A percentile compares a stretch with the other conserved stretches of the same genome.
These are phyloP conservation scores for Pholiota conissans DNA, from an alignment of 768 basidiomycete species.

Conservation along the genomic window DNA sequence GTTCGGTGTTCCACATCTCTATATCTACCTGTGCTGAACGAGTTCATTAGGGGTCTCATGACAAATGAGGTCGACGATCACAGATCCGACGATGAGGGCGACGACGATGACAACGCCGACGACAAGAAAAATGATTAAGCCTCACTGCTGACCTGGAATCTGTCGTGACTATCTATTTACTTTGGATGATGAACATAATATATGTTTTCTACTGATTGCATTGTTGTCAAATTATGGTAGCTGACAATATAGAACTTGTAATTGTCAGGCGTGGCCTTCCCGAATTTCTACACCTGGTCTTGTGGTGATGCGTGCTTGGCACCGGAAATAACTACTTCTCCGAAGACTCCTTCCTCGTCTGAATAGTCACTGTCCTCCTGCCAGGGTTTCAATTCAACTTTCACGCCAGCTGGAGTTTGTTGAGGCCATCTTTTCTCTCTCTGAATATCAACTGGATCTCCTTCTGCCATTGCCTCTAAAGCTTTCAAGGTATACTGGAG, in stretches of 20 bases:
- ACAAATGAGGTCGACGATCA: constrained; percentile 58
- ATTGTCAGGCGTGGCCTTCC: too few relatives aligned
- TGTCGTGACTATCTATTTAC: too few relatives aligned
- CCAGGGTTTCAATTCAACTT: constrained; percentile 59
- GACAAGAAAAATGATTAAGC: constrained; percentile 1
- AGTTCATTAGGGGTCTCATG: constrained; percentile 48
- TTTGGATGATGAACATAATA: neutral
- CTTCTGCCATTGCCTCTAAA: constrained; percentile 70
- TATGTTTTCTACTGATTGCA: neutral
- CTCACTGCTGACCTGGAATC: neutral
- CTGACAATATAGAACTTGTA: neutral
- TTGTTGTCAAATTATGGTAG: neutral
- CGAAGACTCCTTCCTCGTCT: constrained; percentile 38
- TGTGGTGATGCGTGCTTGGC: neutral
- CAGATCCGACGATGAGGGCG: constrained; percentile 80
- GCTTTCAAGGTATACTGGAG: constrained; percentile 66
- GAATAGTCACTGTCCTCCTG: constrained; percentile 57
- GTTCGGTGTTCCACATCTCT: constrained; percentile 41
- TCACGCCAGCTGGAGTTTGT: constrained; percentile 42
- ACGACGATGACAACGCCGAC: constrained; percentile 51
- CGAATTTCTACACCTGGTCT: too few relatives aligned
- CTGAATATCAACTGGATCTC: constrained; percentile 72
- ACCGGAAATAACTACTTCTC: neutral
- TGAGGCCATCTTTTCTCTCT: constrained; percentile 80
- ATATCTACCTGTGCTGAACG: constrained; percentile 12